phyloP scores from a whole-genome alignment of 495 filamentous ascomycete genomes.

The Podospora fimiseda region DNA sequence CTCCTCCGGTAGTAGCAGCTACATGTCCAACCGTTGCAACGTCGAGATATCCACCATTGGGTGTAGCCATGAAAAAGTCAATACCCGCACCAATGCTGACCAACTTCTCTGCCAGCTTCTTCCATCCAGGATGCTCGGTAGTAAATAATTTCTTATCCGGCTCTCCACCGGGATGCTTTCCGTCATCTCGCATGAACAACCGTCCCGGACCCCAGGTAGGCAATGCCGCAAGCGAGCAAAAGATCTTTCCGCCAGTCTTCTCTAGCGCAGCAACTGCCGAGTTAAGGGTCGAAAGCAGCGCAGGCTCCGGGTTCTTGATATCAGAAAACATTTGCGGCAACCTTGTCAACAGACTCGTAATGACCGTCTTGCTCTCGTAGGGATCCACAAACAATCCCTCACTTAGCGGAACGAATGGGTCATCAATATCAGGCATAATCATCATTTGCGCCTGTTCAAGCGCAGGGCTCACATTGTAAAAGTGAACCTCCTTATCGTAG shows the following conservation, averaged over 20 bases:
- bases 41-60: slow-evolving; percentile 84
- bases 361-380: slow-evolving; percentile 82
- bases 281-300: slow-evolving; percentile 74
- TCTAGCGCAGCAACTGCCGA: slow-evolving; percentile 75
- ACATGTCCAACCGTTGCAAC: slow-evolving; percentile 86
- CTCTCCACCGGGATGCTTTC: slow-evolving; percentile 78
- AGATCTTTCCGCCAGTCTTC: slow-evolving; percentile 83
- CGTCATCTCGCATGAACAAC: slow-evolving; percentile 78
- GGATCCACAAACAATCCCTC: slow-evolving; percentile 95
- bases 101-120: slow-evolving; percentile 77
- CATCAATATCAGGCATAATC: slow-evolving; percentile 96
- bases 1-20: slow-evolving; percentile 76
- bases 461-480: slow-evolving; percentile 81
- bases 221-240: slow-evolving; percentile 76
- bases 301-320: slow-evolving; percentile 82
- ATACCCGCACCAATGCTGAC: slow-evolving; percentile 81
- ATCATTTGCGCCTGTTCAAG: slow-evolving; percentile 94
- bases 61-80: slow-evolving; percentile 90
- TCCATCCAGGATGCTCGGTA: slow-evolving; percentile 81
- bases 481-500: slow-evolving; percentile 92
- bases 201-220: slow-evolving; percentile 87
- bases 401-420: slow-evolving; percentile 89
- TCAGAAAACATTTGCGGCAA: slow-evolving; percentile 79
- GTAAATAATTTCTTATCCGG: slow-evolving; percentile 87
- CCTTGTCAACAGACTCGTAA: slow-evolving; percentile 72